Percentiles rank a stretch among this genome's conserved stretches.
Conservation (phyloP, 331 rosid species). For the Spiraea crenata region DNA sequence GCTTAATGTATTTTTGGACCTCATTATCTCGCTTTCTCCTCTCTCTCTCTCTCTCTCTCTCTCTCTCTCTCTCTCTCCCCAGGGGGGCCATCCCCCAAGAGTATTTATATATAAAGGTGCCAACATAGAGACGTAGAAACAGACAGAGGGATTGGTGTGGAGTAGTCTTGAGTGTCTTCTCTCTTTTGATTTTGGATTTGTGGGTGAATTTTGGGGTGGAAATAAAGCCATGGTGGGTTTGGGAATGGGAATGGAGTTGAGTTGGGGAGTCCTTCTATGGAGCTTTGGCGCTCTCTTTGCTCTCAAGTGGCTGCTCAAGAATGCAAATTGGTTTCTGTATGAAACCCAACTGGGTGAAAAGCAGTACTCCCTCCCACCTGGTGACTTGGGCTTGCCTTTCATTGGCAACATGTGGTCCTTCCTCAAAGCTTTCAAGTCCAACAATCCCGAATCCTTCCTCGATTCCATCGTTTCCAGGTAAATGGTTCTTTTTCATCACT, state of each 20-base stretch:
- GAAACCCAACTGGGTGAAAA: conserved; percentile 56
- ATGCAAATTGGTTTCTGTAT: conserved; percentile 59
- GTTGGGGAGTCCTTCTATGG: conserved; percentile 8
- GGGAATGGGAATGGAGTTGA: conserved; percentile 24
- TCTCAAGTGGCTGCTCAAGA: conserved; percentile 39
- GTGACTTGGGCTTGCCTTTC: conserved; percentile 88
- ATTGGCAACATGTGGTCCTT: conserved; percentile 94
- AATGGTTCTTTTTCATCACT: too few relatives aligned
- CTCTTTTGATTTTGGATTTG: too few relatives aligned
- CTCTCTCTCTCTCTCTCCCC: too few relatives aligned
- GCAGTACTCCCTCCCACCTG: conserved; percentile 73
- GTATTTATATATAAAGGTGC: neutral
- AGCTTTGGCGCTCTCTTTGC: conserved; percentile 12
- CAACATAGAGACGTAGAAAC: neutral
- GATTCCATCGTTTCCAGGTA: conserved; percentile 52
- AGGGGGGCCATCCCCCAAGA: too few relatives aligned
- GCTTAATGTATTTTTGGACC: too few relatives aligned
- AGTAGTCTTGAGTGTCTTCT: too few relatives aligned
- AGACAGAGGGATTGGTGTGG: neutral
- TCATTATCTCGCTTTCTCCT: too few relatives aligned
- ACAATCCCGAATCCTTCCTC: conserved; percentile 76
- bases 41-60: too few relatives aligned
- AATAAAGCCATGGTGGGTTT: neutral
- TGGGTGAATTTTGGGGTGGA: neutral
- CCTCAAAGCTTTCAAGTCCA: conserved; percentile 78